These are phyloP conservation scores for Thelonectria blattea DNA, from an alignment of 2,329 filamentous ascomycete genomes.

Conservation along the genomic window DNA sequence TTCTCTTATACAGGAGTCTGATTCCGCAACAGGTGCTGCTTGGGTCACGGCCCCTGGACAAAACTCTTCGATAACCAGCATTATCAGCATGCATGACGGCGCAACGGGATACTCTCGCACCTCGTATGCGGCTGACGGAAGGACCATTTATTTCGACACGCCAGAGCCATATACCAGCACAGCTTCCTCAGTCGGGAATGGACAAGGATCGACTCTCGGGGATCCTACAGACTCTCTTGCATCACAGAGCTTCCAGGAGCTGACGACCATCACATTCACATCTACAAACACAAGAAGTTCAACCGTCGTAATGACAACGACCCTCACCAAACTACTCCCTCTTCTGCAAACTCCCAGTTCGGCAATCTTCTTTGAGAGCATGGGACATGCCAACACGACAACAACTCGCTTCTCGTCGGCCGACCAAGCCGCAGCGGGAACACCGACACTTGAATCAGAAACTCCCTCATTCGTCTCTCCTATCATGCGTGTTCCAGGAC, in stretches of 20 bases:
- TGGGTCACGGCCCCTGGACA: not conserved
- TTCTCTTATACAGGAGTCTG: conserved; percentile 3
- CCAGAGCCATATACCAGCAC: not conserved
- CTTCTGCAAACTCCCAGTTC: not conserved
- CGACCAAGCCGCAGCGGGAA: conserved; percentile 7
- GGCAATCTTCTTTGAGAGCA: not conserved
- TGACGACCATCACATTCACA: conserved; percentile 29
- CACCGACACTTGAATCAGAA: conserved; percentile 13
- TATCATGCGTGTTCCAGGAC: not conserved
- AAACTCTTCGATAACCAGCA: not conserved
- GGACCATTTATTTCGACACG: not conserved
- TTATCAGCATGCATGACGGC: not conserved
- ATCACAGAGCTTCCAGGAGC: not conserved
- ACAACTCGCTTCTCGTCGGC: conserved; percentile 3
- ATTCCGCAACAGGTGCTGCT: conserved; percentile 1
- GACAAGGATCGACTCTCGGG: not conserved
- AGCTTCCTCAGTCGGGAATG: not conserved
- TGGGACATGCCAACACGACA: not conserved
- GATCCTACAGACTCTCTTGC: not conserved
- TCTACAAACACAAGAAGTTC: conserved; percentile 32
- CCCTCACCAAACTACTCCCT: conserved; percentile 24
- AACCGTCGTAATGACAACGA: conserved; percentile 25
- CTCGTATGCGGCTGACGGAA: not conserved
- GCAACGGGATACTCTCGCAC: not conserved
- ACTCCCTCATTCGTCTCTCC: conserved; percentile 2